phyloP scores from a whole-genome alignment of 306 rosid species.

The Vigna nakashimae region DNA sequence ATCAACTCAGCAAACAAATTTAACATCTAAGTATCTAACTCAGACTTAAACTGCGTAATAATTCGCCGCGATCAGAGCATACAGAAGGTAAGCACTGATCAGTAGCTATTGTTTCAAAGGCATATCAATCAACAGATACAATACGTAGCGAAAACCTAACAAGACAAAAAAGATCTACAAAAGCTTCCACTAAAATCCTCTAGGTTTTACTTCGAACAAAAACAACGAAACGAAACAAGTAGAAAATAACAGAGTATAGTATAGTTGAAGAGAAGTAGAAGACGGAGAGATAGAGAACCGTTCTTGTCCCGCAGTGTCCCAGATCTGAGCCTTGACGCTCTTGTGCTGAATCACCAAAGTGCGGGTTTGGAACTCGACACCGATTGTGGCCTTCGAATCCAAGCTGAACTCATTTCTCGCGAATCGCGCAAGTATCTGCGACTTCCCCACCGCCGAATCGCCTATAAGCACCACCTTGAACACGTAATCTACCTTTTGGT shows the following conservation, averaged over 20 bases:
- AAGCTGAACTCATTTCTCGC: slow-evolving; percentile 87
- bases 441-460: slow-evolving; percentile 94
- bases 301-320: slow-evolving; percentile 99
- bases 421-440: slow-evolving; percentile 89
- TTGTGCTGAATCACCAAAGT: slow-evolving; percentile 83
- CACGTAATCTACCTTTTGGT: slow-evolving; percentile 92
- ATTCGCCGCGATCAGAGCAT: background rate
- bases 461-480: slow-evolving; percentile 94
- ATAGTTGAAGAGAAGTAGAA: slow-evolving; percentile 1
- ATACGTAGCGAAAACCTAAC: background rate
- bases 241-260: background rate
- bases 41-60: slow-evolving; percentile 12
- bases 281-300: slow-evolving; percentile 52
- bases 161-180: slow-evolving; percentile 14
- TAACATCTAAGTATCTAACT: slow-evolving; percentile 1
- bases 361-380: slow-evolving; percentile 93
- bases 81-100: background rate
- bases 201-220: background rate
- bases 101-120: background rate
- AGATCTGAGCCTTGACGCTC: slow-evolving; percentile 99
- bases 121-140: background rate
- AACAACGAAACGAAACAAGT: slow-evolving; percentile 4
- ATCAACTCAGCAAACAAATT: slow-evolving; percentile 28
- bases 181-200: background rate
- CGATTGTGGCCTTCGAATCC: slow-evolving; percentile 94